Base-by-base conservation (phyloP, 2,329 filamentous ascomycete species). In the Daldinia eschscholtzii region DNA sequence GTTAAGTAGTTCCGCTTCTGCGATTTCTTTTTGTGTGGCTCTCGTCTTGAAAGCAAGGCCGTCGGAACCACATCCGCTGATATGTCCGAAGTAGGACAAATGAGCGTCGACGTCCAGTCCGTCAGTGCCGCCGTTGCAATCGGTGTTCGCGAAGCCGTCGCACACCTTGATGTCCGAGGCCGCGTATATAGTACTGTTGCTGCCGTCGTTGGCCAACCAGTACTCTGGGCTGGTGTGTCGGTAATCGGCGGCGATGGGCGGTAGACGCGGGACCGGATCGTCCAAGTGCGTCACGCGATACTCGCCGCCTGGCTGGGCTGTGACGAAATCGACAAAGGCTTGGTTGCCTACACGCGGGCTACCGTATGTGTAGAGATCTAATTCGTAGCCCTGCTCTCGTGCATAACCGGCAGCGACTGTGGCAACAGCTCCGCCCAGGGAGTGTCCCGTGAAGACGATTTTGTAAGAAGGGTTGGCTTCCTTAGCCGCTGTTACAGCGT, bases 211-310 rank as follows among this genome's bases (percentile, higher is more conserved):
- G 6, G 81, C 76, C 39, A 91, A 81, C 84, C 87, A 93, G 80
- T 89, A 92, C 82, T 93, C 92, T 1, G 91, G 90, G 15, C 83
- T 87, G n/a, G 88, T 86, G 78, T 93, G 91, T 42, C 85, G 81
- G 81, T 89, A 93, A 37, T 86, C 86, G 58, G 91, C 77, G 52
- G 86, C 59, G 64, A 88, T 79, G 10, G 89, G 87, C 1, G 91
- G 91, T 41, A 94, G 83, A 48, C 88, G 86, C 0, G 92, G 89
- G 1, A 93, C 87, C 0, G 90, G 88, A 77, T 94, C 92, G 72
- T 86, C 81, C 46, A 79, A 80, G 79, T 93, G 91, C 1, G 91
- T 93, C 58, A 92, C 82, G 70, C 91, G 88, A 80, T 84, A 90
- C 70, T 87, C 85, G 62, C 76, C 76, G 61, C 87, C 86, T 1